A percentile compares a stretch with the other conserved stretches of the same genome.
Evolutionary conservation across 2,329 filamentous ascomycete species (phyloP).

Genomic region (Diplodia scrobiculata): DNA sequence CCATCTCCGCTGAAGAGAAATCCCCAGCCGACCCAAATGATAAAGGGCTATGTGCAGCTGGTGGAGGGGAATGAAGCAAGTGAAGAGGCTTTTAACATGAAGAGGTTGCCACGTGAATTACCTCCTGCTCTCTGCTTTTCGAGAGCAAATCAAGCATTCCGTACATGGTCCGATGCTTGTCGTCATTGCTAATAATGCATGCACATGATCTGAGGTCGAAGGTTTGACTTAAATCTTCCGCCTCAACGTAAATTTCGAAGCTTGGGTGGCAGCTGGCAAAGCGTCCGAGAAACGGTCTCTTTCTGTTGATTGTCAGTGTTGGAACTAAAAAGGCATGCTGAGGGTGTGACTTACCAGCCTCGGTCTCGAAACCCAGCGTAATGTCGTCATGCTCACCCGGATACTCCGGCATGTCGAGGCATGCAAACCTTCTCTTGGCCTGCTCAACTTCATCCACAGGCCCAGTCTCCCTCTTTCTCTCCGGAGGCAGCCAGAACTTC

Average conservation of each 20-base stretch:
- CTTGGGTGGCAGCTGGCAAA: slow-evolving; percentile 49
- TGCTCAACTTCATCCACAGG: slow-evolving; percentile 51
- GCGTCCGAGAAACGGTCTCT: slow-evolving; percentile 51
- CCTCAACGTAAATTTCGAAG: slow-evolving; percentile 47
- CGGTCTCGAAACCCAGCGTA: slow-evolving; percentile 77
- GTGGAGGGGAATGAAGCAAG: not conserved
- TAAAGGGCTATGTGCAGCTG: not conserved
- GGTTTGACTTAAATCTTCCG: slow-evolving; percentile 41
- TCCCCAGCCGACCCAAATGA: not conserved
- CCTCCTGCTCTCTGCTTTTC: not conserved
- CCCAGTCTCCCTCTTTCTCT: slow-evolving; percentile 56
- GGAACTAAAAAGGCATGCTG: not conserved
- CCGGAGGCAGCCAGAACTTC: slow-evolving; percentile 79
- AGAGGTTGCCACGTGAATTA: slow-evolving; percentile 2
- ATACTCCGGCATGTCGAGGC: slow-evolving; percentile 83
- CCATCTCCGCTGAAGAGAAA: not conserved
- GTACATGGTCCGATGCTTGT: slow-evolving; percentile 8
- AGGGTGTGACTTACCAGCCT: slow-evolving; percentile 63
- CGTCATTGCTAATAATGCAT: slow-evolving; percentile 16
- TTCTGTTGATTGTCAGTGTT: slow-evolving; percentile 43
- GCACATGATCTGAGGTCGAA: slow-evolving; percentile 1
- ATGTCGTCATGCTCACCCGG: slow-evolving; percentile 93
- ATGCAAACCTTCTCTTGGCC: slow-evolving; percentile 73
- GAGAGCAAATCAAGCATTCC: not conserved
- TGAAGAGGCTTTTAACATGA: not conserved